Evolutionary conservation across 306 rosid genomes (phyloP).

Genomic region (Benincasa hispida): DNA sequence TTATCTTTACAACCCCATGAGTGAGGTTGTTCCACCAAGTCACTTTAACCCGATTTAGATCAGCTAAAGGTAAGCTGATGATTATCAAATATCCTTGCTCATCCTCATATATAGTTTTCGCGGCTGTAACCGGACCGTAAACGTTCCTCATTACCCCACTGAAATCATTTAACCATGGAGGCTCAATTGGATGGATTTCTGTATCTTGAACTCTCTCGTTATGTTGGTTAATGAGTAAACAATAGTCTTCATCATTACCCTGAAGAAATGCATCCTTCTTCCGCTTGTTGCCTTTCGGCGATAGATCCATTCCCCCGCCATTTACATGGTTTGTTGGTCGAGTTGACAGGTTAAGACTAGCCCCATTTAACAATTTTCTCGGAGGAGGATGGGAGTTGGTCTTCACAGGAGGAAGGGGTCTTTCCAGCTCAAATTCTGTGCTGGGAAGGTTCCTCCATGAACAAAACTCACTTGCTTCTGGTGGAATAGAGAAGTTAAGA

Average conservation of each 20-base stretch:
- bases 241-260: constrained; percentile 24
- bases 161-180: constrained; percentile 24
- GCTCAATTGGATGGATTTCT: constrained; percentile 18
- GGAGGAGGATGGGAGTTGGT: constrained; percentile 13
- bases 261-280: constrained; percentile 25
- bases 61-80: constrained; percentile 22
- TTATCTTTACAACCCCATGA: constrained; percentile 24
- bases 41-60: constrained; percentile 21
- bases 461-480: constrained; percentile 24
- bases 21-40: constrained; percentile 27
- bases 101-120: constrained; percentile 28
- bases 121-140: constrained; percentile 28
- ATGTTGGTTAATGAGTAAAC: constrained; percentile 16
- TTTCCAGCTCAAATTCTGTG: constrained; percentile 28
- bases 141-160: constrained; percentile 31
- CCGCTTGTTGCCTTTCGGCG: constrained; percentile 21
- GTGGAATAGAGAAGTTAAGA: constrained; percentile 20
- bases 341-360: constrained; percentile 21
- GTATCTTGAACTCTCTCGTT: constrained; percentile 16
- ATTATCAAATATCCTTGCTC: constrained; percentile 25
- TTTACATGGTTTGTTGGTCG: constrained; percentile 11
- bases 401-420: constrained; percentile 14
- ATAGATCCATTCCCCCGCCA: constrained; percentile 23
- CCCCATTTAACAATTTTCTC: constrained; percentile 22
- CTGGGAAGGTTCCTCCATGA: constrained; percentile 28